Percentiles rank a stretch among this genome's conserved stretches.
Evolutionary conservation across 139 green algal genomes (phyloP).

Genomic region (Chlamydomonas eustigma): DNA sequence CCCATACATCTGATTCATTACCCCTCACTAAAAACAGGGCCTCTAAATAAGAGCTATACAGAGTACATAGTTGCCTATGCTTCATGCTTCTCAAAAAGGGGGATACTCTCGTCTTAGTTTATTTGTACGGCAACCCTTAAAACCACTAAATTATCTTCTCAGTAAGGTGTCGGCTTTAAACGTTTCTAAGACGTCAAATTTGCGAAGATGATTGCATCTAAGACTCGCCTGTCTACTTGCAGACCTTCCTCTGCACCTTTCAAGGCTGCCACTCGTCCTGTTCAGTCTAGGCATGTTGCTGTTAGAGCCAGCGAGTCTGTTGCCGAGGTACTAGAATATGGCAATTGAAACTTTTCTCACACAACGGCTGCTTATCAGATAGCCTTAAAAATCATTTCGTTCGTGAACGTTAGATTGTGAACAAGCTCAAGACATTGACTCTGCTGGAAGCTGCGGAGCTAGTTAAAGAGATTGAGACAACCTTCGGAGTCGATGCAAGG

Average conservation of each 20-base stretch:
- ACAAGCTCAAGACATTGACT: conserved; percentile 66
- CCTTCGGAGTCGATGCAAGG: conserved; percentile 53
- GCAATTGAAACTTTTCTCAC: neutral
- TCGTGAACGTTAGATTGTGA: conserved; percentile 36
- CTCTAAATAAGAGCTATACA: no score
- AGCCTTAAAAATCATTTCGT: neutral
- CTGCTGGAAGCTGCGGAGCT: conserved; percentile 64
- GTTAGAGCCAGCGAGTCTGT: neutral
- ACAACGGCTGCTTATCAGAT: neutral
- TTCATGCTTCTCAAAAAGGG: no score
- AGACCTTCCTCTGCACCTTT: neutral
- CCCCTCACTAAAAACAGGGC: no score
- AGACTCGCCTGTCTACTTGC: neutral
- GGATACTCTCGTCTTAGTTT: no score
- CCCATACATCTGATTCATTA: no score
- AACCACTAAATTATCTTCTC: no score
- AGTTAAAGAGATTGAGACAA: conserved; percentile 60
- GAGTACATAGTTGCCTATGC: no score
- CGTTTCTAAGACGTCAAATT: no score
- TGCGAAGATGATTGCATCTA: conserved; percentile 14
- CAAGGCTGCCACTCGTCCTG: neutral
- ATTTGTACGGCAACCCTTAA: no score
- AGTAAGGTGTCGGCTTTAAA: no score
- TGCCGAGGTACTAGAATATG: neutral
- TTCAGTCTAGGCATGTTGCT: neutral